These are phyloP conservation scores for Starmera stellimalicola DNA, from an alignment of 1,139 yeast species.

Conservation along the genomic window DNA sequence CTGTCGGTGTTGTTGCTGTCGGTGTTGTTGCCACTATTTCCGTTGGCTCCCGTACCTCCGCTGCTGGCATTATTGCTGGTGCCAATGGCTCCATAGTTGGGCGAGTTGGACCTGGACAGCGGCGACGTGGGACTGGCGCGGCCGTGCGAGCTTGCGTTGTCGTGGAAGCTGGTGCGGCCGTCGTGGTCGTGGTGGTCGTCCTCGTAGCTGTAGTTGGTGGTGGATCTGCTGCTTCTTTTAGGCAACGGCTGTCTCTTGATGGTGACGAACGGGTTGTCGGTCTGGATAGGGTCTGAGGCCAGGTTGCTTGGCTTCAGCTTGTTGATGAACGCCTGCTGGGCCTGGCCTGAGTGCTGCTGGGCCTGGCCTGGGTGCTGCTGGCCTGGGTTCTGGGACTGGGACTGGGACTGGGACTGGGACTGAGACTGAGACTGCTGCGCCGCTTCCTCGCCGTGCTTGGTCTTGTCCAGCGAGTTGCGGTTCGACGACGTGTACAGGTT, in stretches of 20 bases:
- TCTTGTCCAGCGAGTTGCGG: slow-evolving; percentile 12
- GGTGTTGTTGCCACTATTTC: not conserved
- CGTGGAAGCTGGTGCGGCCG: slow-evolving; percentile 1
- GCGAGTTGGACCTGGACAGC: slow-evolving; percentile 11
- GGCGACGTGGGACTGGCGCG: not conserved
- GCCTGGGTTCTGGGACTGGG: too few relatives aligned
- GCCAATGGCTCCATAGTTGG: slow-evolving; percentile 14
- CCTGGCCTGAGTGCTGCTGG: too few relatives aligned
- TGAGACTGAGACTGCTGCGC: not conserved
- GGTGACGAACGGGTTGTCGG: slow-evolving; percentile 60
- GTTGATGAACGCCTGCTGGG: slow-evolving; percentile 15
- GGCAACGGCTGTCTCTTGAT: slow-evolving; percentile 42
- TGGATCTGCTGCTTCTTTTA: slow-evolving; percentile 6
- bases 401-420: not conserved
- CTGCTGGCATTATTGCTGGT: slow-evolving; percentile 1
- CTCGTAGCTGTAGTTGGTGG: slow-evolving; percentile 8
- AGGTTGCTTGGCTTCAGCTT: slow-evolving; percentile 49
- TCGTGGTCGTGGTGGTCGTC: not conserved
- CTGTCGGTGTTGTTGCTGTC: not conserved
- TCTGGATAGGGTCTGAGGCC: slow-evolving; percentile 74
- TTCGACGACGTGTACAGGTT: slow-evolving; percentile 27
- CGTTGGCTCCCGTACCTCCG: not conserved
- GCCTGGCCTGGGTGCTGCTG: not conserved
- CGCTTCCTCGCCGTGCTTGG: not conserved
- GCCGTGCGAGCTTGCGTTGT: slow-evolving; percentile 8